Conservation (phyloP, 2,329 filamentous ascomycete genomes). For the Arthrobotrys sinensis region DNA sequence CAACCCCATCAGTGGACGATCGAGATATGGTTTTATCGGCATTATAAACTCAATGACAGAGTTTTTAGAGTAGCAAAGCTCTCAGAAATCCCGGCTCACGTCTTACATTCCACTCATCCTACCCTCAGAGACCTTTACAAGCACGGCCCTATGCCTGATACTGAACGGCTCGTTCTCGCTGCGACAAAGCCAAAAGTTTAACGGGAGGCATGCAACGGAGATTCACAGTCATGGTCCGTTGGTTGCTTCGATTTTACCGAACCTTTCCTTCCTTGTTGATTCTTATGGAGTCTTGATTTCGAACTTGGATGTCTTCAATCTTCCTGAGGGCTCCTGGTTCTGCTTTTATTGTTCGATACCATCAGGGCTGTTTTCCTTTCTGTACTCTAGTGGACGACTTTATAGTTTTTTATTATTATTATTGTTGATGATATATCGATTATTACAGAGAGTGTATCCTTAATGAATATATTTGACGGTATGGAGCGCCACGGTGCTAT, state of each 20-base stretch:
- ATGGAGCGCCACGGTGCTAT: neutral
- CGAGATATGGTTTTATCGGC: neutral
- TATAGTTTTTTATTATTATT: neutral
- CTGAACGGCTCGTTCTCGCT: neutral
- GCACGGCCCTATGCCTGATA: neutral
- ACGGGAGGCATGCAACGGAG: neutral
- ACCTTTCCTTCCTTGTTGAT: neutral
- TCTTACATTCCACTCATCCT: neutral
- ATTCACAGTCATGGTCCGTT: neutral
- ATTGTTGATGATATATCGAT: neutral
- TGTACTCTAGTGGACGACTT: slow-evolving; percentile 8
- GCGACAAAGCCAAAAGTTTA: neutral
- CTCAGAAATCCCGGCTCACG: neutral
- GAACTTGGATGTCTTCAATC: neutral
- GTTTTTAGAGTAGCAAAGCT: neutral
- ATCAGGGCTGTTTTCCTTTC: slow-evolving; percentile 3
- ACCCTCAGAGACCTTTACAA: neutral
- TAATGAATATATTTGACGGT: neutral
- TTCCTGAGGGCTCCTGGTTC: neutral
- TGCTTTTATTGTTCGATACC: slow-evolving; percentile 29
- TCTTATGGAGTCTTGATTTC: slow-evolving; percentile 21
- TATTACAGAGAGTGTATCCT: neutral
- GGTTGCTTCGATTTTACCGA: neutral
- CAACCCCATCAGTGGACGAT: slow-evolving; percentile 8
- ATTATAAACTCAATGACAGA: neutral